These are phyloP conservation scores for Kwoniella shandongensis DNA, from an alignment of 768 basidiomycete genomes.

Conservation along the genomic window DNA sequence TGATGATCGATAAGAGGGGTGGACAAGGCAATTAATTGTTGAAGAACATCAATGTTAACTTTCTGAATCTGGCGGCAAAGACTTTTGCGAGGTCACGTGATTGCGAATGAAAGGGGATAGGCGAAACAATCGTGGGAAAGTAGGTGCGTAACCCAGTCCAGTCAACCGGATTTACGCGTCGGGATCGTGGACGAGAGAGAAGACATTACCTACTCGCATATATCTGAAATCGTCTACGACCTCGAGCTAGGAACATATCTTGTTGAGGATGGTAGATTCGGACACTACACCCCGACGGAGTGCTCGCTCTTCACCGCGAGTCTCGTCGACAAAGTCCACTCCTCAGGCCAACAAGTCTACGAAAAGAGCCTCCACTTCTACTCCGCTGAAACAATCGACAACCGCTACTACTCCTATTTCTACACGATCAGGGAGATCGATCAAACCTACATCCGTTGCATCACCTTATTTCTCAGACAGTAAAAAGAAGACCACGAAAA, in stretches of 20 bases:
- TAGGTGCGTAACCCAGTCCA: slow-evolving; percentile 8
- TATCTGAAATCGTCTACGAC: too few species aligned
- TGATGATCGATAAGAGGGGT: background rate
- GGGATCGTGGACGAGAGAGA: background rate
- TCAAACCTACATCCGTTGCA: slow-evolving; percentile 24
- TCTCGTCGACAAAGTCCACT: slow-evolving; percentile 14
- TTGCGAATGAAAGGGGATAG: background rate
- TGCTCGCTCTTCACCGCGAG: slow-evolving; percentile 2
- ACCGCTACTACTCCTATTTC: slow-evolving; percentile 7
- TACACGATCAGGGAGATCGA: slow-evolving; percentile 5
- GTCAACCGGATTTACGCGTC: background rate
- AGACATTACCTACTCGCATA: too few species aligned
- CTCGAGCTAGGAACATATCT: too few species aligned
- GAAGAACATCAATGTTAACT: too few species aligned
- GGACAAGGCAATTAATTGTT: too few species aligned
- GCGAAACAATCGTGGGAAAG: slow-evolving; percentile 4
- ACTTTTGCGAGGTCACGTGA: too few species aligned
- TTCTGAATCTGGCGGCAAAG: too few species aligned
- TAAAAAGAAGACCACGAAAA: slow-evolving; percentile 2
- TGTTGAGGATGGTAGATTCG: too few species aligned
- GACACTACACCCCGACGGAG: too few species aligned
- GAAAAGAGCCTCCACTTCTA: slow-evolving; percentile 4
- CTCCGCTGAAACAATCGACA: slow-evolving; percentile 7
- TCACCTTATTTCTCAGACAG: slow-evolving; percentile 36
- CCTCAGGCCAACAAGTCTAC: background rate